These are phyloP conservation scores for Ophiostoma angusticollis DNA, from an alignment of 2,329 filamentous ascomycete species.

Conservation along the genomic window DNA sequence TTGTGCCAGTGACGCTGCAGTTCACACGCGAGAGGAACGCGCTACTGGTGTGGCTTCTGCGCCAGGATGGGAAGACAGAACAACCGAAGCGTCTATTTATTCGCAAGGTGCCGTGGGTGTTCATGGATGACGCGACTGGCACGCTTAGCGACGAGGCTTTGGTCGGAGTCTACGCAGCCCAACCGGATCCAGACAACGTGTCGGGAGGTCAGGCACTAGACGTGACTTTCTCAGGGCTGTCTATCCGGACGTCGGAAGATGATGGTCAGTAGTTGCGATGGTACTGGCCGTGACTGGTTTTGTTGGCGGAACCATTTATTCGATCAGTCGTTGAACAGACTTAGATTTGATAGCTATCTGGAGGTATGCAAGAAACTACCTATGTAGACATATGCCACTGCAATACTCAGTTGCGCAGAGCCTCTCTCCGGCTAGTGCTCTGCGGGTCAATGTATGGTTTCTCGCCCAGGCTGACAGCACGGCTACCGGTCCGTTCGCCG, in stretches of 20 bases:
- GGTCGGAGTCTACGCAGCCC: slow-evolving; percentile 10
- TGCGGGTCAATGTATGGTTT: slow-evolving; percentile 38
- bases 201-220: slow-evolving; percentile 5
- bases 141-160: slow-evolving; percentile 6
- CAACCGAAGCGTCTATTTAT: background rate
- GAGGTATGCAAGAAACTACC: no score
- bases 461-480: slow-evolving; percentile 41
- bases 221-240: slow-evolving; percentile 6
- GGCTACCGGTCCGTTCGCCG: slow-evolving; percentile 34
- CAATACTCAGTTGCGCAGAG: slow-evolving; percentile 10
- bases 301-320: no score
- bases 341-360: no score
- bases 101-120: slow-evolving; percentile 14
- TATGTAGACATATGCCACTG: no score
- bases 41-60: slow-evolving; percentile 8
- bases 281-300: no score
- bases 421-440: slow-evolving; percentile 21
- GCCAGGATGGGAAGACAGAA: background rate
- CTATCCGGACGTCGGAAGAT: no score
- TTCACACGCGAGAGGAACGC: slow-evolving; percentile 11
- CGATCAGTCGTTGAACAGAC: no score
- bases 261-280: no score
- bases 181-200: slow-evolving; percentile 10
- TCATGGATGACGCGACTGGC: slow-evolving; percentile 6
- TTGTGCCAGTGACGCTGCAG: slow-evolving; percentile 2